Conservation (phyloP, 2,329 filamentous ascomycete genomes). For the Cercospora sp. region DNA sequence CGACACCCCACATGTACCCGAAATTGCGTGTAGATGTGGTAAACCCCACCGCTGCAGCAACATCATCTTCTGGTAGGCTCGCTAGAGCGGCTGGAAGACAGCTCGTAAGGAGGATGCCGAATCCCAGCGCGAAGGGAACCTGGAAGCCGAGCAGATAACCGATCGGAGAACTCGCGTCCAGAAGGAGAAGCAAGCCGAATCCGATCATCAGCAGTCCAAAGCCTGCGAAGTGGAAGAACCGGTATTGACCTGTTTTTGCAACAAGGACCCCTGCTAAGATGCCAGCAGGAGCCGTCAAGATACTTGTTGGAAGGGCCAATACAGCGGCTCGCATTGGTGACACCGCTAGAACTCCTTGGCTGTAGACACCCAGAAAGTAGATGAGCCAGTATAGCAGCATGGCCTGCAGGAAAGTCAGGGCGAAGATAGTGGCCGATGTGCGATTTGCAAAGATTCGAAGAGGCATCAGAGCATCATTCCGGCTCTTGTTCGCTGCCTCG, state of each 20-base stretch:
- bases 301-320: slow-evolving; percentile 22
- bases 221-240: slow-evolving; percentile 52
- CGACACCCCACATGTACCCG: slow-evolving; percentile 11
- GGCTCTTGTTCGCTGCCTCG: slow-evolving; percentile 56
- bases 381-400: slow-evolving; percentile 76
- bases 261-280: slow-evolving; percentile 38
- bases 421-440: slow-evolving; percentile 66
- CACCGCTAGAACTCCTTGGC: slow-evolving; percentile 66
- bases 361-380: slow-evolving; percentile 57
- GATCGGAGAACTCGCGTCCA: slow-evolving; percentile 27
- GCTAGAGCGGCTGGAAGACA: slow-evolving; percentile 12
- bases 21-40: slow-evolving; percentile 12
- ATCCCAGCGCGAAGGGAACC: slow-evolving; percentile 14
- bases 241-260: slow-evolving; percentile 45
- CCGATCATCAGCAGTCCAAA: slow-evolving; percentile 36
- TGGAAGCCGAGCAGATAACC: slow-evolving; percentile 7
- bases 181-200: slow-evolving; percentile 37
- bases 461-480: slow-evolving; percentile 73
- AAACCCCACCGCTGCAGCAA: slow-evolving; percentile 9
- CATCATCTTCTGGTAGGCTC: slow-evolving; percentile 13
- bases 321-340: slow-evolving; percentile 60
- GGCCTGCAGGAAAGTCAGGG: slow-evolving; percentile 68
- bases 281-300: slow-evolving; percentile 11
- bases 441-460: slow-evolving; percentile 64
- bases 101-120: slow-evolving; percentile 8